Conservation (phyloP, 2,329 filamentous ascomycete species). For the Ophiosphaerella korrae region DNA sequence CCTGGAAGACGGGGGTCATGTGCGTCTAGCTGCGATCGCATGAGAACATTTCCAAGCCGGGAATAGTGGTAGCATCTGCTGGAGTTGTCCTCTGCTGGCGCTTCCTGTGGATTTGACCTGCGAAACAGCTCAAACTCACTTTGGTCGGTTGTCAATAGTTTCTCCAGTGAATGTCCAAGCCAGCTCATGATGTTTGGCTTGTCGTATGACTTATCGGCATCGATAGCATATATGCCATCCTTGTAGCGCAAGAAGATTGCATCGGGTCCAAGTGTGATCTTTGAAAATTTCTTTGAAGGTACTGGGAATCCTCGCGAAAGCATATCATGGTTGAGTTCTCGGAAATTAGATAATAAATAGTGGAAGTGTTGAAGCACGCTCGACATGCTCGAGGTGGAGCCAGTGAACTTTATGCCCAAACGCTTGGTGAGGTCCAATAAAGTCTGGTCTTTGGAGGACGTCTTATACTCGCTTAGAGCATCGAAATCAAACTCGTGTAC, state of each 20-base stretch:
- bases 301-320: slow-evolving; percentile 70
- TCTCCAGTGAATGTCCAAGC: slow-evolving; percentile 95
- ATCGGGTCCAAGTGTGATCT: slow-evolving; percentile 69
- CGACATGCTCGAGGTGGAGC: slow-evolving; percentile 98
- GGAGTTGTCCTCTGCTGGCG: slow-evolving; percentile 69
- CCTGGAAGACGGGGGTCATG: slow-evolving; percentile 85
- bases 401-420: slow-evolving; percentile 79
- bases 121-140: slow-evolving; percentile 87
- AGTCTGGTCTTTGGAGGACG: slow-evolving; percentile 80
- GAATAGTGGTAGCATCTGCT: slow-evolving; percentile 77
- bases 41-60: slow-evolving; percentile 82
- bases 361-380: slow-evolving; percentile 87
- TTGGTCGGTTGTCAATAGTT: slow-evolving; percentile 82
- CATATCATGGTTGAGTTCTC: slow-evolving; percentile 68
- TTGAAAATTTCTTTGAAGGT: slow-evolving; percentile 70
- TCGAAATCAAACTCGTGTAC: slow-evolving; percentile 90
- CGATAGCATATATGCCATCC: slow-evolving; percentile 88
- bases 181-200: slow-evolving; percentile 84
- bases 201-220: slow-evolving; percentile 93
- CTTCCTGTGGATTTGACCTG: slow-evolving; percentile 59
- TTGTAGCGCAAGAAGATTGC: slow-evolving; percentile 83
- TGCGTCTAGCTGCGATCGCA: slow-evolving; percentile 94
- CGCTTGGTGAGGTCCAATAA: slow-evolving; percentile 71
- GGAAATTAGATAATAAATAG: slow-evolving; percentile 84
- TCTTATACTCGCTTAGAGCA: slow-evolving; percentile 83